Percentiles rank a stretch among this genome's conserved stretches.
phyloP scores from a whole-genome alignment of 2,329 filamentous ascomycete species.

The Penicillium sp. region DNA sequence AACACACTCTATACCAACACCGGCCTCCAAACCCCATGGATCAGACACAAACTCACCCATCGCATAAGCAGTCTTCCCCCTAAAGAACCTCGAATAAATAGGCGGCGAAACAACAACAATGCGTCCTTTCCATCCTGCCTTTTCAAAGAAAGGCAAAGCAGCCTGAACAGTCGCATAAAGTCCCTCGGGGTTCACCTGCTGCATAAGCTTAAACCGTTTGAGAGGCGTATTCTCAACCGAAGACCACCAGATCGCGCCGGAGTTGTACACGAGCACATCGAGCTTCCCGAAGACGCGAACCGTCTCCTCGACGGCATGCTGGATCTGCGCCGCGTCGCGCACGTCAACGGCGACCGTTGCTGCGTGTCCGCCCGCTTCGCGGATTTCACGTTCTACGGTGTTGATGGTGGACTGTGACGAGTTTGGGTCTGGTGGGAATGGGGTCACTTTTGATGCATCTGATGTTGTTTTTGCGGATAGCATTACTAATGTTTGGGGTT shows the following conservation, averaged over 20 bases:
- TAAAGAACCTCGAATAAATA: conserved; percentile 81
- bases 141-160: conserved; percentile 63
- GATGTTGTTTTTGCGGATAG: conserved; percentile 75
- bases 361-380: conserved; percentile 61
- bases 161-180: conserved; percentile 72
- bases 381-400: conserved; percentile 75
- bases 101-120: conserved; percentile 80
- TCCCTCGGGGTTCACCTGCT: conserved; percentile 71
- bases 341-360: conserved; percentile 70
- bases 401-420: conserved; percentile 73
- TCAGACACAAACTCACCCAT: conserved; percentile 45
- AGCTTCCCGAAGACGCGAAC: conserved; percentile 62
- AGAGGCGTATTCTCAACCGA: conserved; percentile 70
- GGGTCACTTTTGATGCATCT: conserved; percentile 54
- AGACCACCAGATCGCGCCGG: conserved; percentile 83
- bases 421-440: conserved; percentile 76
- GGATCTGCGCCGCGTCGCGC: conserved; percentile 61
- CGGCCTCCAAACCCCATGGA: neutral
- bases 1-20: no score
- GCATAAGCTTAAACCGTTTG: conserved; percentile 77
- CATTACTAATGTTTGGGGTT: conserved; percentile 57
- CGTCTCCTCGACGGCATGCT: conserved; percentile 59
- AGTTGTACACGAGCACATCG: conserved; percentile 78
- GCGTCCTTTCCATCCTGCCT: conserved; percentile 57
- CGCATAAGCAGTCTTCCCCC: conserved; percentile 83